These are phyloP conservation scores for Arthroderma sp. DNA, from an alignment of 2,329 filamentous ascomycete species.

Conservation along the genomic window DNA sequence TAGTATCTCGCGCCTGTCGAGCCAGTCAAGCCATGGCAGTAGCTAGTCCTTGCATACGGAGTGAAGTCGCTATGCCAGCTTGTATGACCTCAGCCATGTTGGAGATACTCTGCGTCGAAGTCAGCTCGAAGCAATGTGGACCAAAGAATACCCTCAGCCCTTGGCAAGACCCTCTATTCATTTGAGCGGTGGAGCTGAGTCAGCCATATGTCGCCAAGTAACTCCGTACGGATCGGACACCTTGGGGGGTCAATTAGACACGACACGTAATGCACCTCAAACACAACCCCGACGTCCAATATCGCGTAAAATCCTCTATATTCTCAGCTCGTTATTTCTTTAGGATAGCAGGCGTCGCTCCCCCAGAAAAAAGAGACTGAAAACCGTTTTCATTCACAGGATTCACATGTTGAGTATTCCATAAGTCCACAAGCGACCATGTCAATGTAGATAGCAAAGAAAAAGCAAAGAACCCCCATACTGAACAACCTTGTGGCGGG, in stretches of 20 bases:
- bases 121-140: background rate
- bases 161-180: background rate
- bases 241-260: background rate
- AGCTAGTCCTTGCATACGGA: background rate
- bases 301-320: background rate
- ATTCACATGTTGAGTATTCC: background rate
- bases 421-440: background rate
- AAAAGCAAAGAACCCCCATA: background rate
- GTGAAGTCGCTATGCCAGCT: background rate
- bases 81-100: background rate
- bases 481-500: background rate
- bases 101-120: too few species aligned
- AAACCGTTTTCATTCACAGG: background rate
- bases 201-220: background rate
- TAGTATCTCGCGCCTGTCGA: background rate
- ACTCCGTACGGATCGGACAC: background rate
- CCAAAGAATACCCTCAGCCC: background rate
- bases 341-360: background rate
- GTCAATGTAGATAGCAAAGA: background rate
- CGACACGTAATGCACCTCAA: constrained; percentile 1
- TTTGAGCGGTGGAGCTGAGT: background rate
- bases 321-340: background rate
- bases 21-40: background rate
- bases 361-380: background rate
- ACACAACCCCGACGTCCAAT: background rate